Evolutionary conservation across 2,329 filamentous ascomycete genomes (phyloP).

Genomic region (Epicoccum nigrum): DNA sequence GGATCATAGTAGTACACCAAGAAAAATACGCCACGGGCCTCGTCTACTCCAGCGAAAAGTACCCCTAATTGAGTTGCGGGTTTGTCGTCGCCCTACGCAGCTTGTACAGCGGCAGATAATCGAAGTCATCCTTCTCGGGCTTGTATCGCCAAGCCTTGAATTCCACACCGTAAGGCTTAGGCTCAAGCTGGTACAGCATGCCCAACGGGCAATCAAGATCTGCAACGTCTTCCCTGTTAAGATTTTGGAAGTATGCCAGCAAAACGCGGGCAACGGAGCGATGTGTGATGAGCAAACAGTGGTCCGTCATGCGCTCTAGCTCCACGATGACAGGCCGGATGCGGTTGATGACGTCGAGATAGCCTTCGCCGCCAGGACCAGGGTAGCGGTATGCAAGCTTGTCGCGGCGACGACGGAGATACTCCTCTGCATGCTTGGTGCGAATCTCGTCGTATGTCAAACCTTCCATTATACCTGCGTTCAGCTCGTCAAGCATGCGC

Average conservation of each 20-base stretch:
- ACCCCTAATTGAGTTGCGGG: constrained; percentile 24
- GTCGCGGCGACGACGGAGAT: constrained; percentile 75
- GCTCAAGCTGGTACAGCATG: constrained; percentile 92
- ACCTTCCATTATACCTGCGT: constrained; percentile 90
- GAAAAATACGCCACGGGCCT: background rate
- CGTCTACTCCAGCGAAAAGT: constrained; percentile 4
- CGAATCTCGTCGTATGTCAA: constrained; percentile 93
- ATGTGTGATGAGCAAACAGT: constrained; percentile 90
- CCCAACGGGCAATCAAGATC: constrained; percentile 93
- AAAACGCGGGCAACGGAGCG: constrained; percentile 90
- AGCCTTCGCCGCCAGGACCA: constrained; percentile 92
- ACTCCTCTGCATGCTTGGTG: constrained; percentile 79
- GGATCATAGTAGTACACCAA: constrained; percentile 14
- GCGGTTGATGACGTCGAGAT: constrained; percentile 95
- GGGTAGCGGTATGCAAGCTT: constrained; percentile 98
- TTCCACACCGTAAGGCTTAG: constrained; percentile 96
- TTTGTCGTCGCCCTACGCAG: constrained; percentile 62
- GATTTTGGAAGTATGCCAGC: constrained; percentile 94
- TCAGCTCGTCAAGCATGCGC: constrained; percentile 97
- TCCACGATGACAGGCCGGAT: constrained; percentile 95
- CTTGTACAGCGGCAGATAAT: constrained; percentile 83
- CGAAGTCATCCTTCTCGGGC: constrained; percentile 76
- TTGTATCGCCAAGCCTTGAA: constrained; percentile 97
- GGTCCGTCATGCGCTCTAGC: constrained; percentile 95
- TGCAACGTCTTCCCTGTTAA: constrained; percentile 88